Conservation (phyloP, 257 asterid genomes). For the Scutellaria baicalensis region DNA sequence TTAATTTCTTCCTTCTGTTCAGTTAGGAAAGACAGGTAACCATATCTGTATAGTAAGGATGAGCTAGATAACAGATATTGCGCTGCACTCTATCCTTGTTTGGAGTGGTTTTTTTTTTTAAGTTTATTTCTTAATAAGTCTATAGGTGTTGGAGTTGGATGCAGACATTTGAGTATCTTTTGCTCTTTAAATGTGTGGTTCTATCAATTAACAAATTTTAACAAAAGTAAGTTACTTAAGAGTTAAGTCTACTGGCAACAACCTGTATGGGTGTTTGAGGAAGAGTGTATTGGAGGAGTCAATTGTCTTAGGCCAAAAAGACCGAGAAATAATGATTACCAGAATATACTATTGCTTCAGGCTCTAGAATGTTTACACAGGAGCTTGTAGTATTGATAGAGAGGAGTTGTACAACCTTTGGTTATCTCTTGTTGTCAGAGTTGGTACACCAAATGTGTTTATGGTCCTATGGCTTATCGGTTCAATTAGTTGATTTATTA, state of each 20-base stretch:
- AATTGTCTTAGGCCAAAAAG: neutral
- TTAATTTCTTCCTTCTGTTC: neutral
- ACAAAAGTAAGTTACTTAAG: neutral
- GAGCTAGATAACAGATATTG: too few relatives aligned
- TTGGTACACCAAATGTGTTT: too few relatives aligned
- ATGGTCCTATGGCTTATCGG: too few relatives aligned
- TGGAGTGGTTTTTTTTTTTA: neutral
- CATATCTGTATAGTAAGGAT: too few relatives aligned
- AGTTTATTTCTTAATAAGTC: neutral
- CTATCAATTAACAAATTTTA: neutral
- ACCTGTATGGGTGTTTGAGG: neutral
- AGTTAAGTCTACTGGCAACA: neutral
- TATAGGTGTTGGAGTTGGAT: neutral
- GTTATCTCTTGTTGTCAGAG: too few relatives aligned
- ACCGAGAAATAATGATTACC: neutral
- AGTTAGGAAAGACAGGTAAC: neutral
- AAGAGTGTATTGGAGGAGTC: neutral
- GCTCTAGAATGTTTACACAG: too few relatives aligned
- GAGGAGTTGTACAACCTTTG: neutral
- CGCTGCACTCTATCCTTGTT: too few relatives aligned
- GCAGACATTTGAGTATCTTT: neutral
- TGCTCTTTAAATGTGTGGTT: neutral
- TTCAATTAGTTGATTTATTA: too few relatives aligned
- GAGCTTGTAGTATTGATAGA: neutral
- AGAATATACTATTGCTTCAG: neutral